Evolutionary conservation across 306 rosid genomes (phyloP).

Genomic region (Betula pendula): DNA sequence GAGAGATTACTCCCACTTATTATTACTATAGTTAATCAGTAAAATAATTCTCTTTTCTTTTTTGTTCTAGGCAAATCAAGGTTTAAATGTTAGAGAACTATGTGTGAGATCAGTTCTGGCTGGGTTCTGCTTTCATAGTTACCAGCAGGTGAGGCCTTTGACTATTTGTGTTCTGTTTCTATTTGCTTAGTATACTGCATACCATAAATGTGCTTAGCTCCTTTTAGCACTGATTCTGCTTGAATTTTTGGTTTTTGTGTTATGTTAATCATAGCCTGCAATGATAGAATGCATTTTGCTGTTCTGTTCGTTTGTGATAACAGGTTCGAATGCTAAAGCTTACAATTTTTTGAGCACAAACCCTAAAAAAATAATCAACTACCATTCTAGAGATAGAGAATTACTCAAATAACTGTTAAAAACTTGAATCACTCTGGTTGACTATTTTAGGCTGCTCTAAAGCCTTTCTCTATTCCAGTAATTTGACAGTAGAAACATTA

Average conservation of each 20-base stretch:
- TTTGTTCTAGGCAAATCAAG: conserved; percentile 52
- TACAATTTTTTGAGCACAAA: background rate
- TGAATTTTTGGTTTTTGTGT: background rate
- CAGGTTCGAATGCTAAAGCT: background rate
- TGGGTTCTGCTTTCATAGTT: conserved; percentile 71
- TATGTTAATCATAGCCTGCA: background rate
- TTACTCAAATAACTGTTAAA: too few relatives aligned
- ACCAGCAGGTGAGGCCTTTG: conserved; percentile 62
- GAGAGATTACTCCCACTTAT: background rate
- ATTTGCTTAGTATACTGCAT: background rate
- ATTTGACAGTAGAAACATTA: background rate
- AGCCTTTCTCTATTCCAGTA: background rate
- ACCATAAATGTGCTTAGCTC: background rate
- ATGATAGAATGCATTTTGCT: background rate
- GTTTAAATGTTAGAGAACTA: conserved; percentile 60
- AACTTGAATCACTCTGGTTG: too few relatives aligned
- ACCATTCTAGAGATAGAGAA: background rate
- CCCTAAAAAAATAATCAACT: background rate
- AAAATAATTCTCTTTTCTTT: conserved; percentile 6
- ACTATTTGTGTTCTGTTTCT: conserved; percentile 9
- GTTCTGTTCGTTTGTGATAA: background rate
- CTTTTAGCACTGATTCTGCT: background rate
- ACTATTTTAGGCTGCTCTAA: background rate
- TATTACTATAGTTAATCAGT: background rate
- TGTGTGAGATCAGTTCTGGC: conserved; percentile 57